Conservation (phyloP, 2,329 filamentous ascomycete genomes). For the Gliomastix tumulicola region DNA sequence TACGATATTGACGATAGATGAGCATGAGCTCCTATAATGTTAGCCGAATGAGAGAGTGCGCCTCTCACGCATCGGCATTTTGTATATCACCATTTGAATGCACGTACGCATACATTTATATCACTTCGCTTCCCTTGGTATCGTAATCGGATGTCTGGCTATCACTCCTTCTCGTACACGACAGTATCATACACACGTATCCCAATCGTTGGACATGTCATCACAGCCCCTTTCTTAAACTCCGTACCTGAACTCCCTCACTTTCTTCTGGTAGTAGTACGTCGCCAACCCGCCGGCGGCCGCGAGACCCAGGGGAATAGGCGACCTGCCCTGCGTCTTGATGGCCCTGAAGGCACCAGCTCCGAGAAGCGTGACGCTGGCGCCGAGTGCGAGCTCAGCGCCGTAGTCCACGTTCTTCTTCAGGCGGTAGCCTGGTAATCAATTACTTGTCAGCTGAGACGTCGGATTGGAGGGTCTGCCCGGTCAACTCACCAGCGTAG, state of each 20-base stretch:
- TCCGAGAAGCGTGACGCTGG: constrained; percentile 26
- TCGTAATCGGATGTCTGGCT: too few relatives aligned
- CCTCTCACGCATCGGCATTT: too few relatives aligned
- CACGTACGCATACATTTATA: too few relatives aligned
- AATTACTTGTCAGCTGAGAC: not conserved
- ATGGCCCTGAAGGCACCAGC: constrained; percentile 28
- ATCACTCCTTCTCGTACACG: too few relatives aligned
- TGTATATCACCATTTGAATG: too few relatives aligned
- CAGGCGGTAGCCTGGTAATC: constrained; percentile 26
- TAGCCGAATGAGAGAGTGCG: too few relatives aligned
- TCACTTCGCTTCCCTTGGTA: too few relatives aligned
- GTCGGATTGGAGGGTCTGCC: not conserved
- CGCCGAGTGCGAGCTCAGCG: constrained; percentile 30
- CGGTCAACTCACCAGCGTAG: not conserved
- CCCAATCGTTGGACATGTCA: too few relatives aligned
- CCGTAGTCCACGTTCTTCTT: constrained; percentile 34
- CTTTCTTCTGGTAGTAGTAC: constrained; percentile 33
- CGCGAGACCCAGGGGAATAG: constrained; percentile 24
- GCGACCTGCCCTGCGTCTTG: constrained; percentile 27
- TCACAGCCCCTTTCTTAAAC: too few relatives aligned
- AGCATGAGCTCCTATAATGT: too few relatives aligned
- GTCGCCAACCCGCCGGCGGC: constrained; percentile 25
- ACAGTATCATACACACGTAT: too few relatives aligned
- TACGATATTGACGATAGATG: too few relatives aligned
- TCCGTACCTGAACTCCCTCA: constrained; percentile 29